A percentile compares a stretch with the other conserved stretches of the same genome.
Evolutionary conservation across 2,329 filamentous ascomycete genomes (phyloP).

Genomic region (Claviceps africana): DNA sequence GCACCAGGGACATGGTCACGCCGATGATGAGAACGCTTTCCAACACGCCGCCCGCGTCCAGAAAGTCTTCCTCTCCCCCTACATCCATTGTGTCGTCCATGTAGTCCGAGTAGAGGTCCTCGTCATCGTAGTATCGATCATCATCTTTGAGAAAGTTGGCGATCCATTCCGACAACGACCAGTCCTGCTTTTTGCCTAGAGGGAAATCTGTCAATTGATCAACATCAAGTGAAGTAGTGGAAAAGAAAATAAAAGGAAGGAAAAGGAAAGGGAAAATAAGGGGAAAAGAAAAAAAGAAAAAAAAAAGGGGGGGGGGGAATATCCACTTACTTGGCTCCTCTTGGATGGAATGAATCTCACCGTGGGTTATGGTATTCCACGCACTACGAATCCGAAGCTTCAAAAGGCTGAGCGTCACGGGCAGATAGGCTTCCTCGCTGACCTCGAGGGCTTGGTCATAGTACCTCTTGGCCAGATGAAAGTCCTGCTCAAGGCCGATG

Average conservation of each 20-base stretch:
- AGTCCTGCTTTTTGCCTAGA: slow-evolving; percentile 57
- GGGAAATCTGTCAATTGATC: neutral
- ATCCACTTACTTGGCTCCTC: slow-evolving; percentile 67
- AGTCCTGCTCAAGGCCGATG: slow-evolving; percentile 82
- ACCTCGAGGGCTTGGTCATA: slow-evolving; percentile 88
- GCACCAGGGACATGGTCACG: slow-evolving; percentile 57
- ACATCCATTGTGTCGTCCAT: slow-evolving; percentile 39
- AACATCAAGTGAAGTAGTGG: too few species aligned
- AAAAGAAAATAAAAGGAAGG: too few species aligned
- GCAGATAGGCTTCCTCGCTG: slow-evolving; percentile 85
- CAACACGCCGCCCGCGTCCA: slow-evolving; percentile 63
- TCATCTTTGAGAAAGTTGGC: slow-evolving; percentile 68
- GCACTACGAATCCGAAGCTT: slow-evolving; percentile 76
- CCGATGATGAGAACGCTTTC: slow-evolving; percentile 77
- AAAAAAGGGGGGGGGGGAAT: neutral
- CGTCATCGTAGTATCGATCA: slow-evolving; percentile 49
- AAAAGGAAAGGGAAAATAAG: neutral
- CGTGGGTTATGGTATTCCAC: slow-evolving; percentile 87
- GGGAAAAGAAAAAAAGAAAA: neutral
- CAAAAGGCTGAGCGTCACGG: slow-evolving; percentile 74
- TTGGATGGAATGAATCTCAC: slow-evolving; percentile 82
- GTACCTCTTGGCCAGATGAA: slow-evolving; percentile 89
- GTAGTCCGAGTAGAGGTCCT: slow-evolving; percentile 33
- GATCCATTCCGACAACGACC: slow-evolving; percentile 76
- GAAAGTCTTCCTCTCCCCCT: slow-evolving; percentile 40